phyloP scores from a whole-genome alignment of 805 yeast species.

The Candida broadrunensis region DNA sequence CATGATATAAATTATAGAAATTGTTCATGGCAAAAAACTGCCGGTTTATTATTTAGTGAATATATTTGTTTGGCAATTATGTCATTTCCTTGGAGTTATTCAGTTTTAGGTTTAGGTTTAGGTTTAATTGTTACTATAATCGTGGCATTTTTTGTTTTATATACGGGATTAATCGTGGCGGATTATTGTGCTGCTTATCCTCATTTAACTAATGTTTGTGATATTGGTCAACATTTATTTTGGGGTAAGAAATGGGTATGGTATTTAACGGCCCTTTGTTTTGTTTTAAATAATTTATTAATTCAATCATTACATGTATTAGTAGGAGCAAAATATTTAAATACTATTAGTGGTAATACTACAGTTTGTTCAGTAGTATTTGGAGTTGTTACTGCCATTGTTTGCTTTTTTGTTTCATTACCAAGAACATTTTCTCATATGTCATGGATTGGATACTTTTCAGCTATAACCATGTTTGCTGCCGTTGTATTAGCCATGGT shows the following conservation, averaged over 20 bases:
- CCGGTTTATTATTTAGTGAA: constrained; percentile 58
- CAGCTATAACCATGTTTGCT: constrained; percentile 56
- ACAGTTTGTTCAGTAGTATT: constrained; percentile 53
- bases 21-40: constrained; percentile 58
- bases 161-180: constrained; percentile 54
- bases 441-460: constrained; percentile 49
- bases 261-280: constrained; percentile 56
- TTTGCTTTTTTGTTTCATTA: constrained; percentile 50
- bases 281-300: constrained; percentile 52
- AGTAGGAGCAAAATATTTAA: constrained; percentile 58
- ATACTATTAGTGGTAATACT: constrained; percentile 47
- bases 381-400: constrained; percentile 45
- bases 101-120: constrained; percentile 57
- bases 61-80: constrained; percentile 60
- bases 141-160: constrained; percentile 48
- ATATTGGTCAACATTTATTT: constrained; percentile 56
- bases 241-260: constrained; percentile 51
- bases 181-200: constrained; percentile 57
- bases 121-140: constrained; percentile 54
- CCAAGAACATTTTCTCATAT: constrained; percentile 56
- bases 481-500: constrained; percentile 52
- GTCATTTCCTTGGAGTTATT: constrained; percentile 67
- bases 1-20: constrained; percentile 44
- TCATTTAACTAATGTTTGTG: constrained; percentile 50
- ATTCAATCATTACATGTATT: constrained; percentile 59